A percentile compares a stretch with the other conserved stretches of the same genome.
Evolutionary conservation across 2,329 filamentous ascomycete species (phyloP).

Genomic region (Penicillium sp.): DNA sequence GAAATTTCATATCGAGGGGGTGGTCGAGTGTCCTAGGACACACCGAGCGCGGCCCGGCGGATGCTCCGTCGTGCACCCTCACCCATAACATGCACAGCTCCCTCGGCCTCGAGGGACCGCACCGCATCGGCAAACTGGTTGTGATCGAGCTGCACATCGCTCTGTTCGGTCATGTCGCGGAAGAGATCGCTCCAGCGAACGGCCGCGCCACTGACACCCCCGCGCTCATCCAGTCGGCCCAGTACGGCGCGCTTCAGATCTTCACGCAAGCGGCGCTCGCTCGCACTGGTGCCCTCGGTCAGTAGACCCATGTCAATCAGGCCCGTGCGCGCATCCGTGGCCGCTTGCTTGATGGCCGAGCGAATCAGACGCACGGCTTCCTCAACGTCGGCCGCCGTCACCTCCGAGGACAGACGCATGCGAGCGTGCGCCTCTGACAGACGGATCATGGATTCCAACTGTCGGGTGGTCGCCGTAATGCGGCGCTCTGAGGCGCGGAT

Average conservation of each 20-base stretch:
- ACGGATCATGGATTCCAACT: conserved; percentile 98
- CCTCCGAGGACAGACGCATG: conserved; percentile 78
- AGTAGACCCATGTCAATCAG: conserved; percentile 95
- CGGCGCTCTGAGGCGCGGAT: conserved; percentile 86
- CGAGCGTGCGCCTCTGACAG: conserved; percentile 95
- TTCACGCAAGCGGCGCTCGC: conserved; percentile 76
- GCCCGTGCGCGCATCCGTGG: conserved; percentile 86
- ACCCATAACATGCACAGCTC: conserved; percentile 72
- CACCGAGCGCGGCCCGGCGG: conserved; percentile 51
- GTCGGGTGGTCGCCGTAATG: conserved; percentile 94
- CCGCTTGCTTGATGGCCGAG: conserved; percentile 89
- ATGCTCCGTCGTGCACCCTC: conserved; percentile 82
- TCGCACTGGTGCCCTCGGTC: conserved; percentile 87
- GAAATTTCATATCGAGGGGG: conserved; percentile 29
- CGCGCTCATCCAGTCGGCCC: conserved; percentile 74
- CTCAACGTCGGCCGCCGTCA: conserved; percentile 76
- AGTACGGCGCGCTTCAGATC: conserved; percentile 81
- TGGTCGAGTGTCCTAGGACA: conserved; percentile 19
- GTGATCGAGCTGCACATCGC: conserved; percentile 66
- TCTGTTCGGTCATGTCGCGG: conserved; percentile 68
- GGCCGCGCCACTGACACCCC: conserved; percentile 59
- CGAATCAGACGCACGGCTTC: conserved; percentile 93
- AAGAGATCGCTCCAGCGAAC: conserved; percentile 78
- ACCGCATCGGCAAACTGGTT: conserved; percentile 81
- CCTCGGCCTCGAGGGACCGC: conserved; percentile 77